Conservation (phyloP, 108 stramenopile species). For the Seminavis robusta region DNA sequence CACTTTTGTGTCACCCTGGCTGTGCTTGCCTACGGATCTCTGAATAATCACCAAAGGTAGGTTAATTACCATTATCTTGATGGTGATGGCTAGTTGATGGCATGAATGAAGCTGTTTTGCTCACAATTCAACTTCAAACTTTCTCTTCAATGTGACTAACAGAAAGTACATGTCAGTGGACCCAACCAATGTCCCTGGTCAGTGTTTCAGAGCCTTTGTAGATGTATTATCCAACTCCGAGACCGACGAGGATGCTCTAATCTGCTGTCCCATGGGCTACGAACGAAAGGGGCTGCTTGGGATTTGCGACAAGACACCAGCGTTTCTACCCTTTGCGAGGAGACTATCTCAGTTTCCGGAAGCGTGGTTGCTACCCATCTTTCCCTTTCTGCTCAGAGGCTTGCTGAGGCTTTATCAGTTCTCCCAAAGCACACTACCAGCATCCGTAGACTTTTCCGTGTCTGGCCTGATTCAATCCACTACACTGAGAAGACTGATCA, state of each 20-base stretch:
- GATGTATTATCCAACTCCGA: conserved; percentile 46
- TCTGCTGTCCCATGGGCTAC: conserved; percentile 25
- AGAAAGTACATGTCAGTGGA: too few species aligned
- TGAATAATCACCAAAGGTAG: conserved; percentile 3
- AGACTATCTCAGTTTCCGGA: conserved; percentile 62
- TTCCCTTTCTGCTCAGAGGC: conserved; percentile 66
- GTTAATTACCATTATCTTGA: not conserved
- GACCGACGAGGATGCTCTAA: conserved; percentile 5
- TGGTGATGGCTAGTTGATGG: not conserved
- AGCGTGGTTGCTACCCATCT: conserved; percentile 73
- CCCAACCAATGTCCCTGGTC: too few species aligned
- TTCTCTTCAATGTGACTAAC: too few species aligned
- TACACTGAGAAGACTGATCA: too few species aligned
- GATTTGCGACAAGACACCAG: not conserved
- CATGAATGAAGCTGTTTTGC: too few species aligned
- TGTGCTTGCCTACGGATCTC: too few species aligned
- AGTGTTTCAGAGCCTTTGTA: too few species aligned
- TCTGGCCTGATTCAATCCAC: too few species aligned
- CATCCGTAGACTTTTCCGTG: too few species aligned
- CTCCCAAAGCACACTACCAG: too few species aligned
- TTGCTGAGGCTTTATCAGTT: not conserved
- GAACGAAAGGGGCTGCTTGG: conserved; percentile 3
- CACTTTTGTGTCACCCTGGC: too few species aligned
- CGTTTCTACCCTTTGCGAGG: conserved; percentile 42
- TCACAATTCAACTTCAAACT: too few species aligned